These are phyloP conservation scores for Aspergillus arachidicola DNA, from an alignment of 2,329 filamentous ascomycete species.

Conservation along the genomic window DNA sequence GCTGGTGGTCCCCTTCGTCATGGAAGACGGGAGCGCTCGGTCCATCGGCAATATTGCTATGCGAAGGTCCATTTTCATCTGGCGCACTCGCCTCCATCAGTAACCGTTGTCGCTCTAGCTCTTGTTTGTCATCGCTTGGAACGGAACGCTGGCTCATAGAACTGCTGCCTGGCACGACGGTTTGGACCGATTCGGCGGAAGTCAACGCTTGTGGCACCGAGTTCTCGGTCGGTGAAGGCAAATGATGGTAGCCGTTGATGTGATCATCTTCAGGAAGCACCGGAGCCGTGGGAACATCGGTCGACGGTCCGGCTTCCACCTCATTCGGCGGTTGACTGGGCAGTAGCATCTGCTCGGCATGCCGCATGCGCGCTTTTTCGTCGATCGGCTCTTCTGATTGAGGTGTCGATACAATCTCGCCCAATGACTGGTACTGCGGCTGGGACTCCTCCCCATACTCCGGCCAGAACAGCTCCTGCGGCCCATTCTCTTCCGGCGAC, in stretches of 20 bases:
- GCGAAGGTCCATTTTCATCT: conserved; percentile 21
- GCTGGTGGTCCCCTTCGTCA: conserved; percentile 57
- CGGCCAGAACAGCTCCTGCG: conserved; percentile 28
- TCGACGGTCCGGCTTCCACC: conserved; percentile 50
- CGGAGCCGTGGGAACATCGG: conserved; percentile 47
- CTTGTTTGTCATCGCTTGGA: conserved; percentile 72
- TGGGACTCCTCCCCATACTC: conserved; percentile 30
- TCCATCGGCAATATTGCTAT: conserved; percentile 19
- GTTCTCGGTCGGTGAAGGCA: conserved; percentile 25
- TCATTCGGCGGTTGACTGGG: conserved; percentile 73
- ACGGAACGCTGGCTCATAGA: conserved; percentile 38
- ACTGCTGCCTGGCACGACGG: conserved; percentile 34
- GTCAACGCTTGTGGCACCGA: conserved; percentile 26
- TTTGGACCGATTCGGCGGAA: conserved; percentile 36
- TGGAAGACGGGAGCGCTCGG: conserved; percentile 65
- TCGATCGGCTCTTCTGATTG: conserved; percentile 65
- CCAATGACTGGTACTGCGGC: conserved; percentile 27
- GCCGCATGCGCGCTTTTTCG: conserved; percentile 79
- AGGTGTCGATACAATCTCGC: conserved; percentile 41
- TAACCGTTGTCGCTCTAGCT: conserved; percentile 69
- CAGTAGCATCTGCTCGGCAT: conserved; percentile 75
- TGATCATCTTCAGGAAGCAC: conserved; percentile 53
- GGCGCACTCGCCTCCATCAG: conserved; percentile 67
- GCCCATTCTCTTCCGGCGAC: conserved; percentile 29
- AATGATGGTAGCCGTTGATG: conserved; percentile 50